Base-by-base conservation (phyloP, 139 green algal species). In the Coelastrella sp. region DNA sequence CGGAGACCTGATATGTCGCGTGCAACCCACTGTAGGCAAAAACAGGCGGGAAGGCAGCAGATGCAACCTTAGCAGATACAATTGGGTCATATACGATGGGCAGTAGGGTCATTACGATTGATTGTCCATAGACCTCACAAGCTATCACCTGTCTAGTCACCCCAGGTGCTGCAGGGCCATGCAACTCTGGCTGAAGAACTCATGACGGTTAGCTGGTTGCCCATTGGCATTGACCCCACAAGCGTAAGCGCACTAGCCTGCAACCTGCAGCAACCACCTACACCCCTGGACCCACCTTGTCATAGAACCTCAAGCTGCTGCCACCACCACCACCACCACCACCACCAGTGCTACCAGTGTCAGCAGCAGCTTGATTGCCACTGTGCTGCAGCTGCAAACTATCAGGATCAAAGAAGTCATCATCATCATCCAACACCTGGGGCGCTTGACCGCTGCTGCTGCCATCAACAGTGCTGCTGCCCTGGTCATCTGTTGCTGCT, bases 21-120 rank as follows among this genome's bases (percentile, higher is more conserved):
- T 3, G 94, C 86, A 5, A 96, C 94, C 94, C 94, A 96, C 20
- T 77, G 92, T 74, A 95, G 84, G 61, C 61, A 71, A 71, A 71
- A 71, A 71, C 61, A 71, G 32, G 32, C 32, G 32, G 32, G 32
- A 47, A 47, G 32, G 32, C 32, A 47, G 32, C 32, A 47, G 32
- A 47, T 47, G 1, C 32, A 47, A 47, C 32, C 32, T 47, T 47
- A 47, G 32, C 32, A 47, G 32, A 47, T 47, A 47, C 32, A 47
- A 47, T 47, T 47, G 32, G 32, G 32, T 47, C 32, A 47, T 47
- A 47, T 47, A 47, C 32, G 32, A 1, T 47, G 1, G 32, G 32
- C 32, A 47, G 32, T 47, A 47, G 32, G 32, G 32, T 47, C 32
- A 47, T 47, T 47, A 47, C 32, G 1, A 47, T 47, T 47, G 32